Base-by-base conservation (phyloP, 768 basidiomycete genomes). In the Trametopsis cervina region DNA sequence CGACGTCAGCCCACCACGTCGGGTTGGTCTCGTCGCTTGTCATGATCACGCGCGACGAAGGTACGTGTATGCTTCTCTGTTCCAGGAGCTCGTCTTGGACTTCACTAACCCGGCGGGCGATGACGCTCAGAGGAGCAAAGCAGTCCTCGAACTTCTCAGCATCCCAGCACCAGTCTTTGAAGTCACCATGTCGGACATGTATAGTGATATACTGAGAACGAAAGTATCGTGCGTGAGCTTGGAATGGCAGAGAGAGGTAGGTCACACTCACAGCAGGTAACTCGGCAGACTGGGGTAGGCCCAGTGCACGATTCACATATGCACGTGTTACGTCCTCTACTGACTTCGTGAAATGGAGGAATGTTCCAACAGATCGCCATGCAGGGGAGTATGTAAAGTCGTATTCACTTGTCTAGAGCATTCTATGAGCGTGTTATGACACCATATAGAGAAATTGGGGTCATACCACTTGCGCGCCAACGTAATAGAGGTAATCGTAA, bases 21-120 rank as follows among this genome's bases (percentile, higher is more conserved):
- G 62, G 54, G 48, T 73, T 68, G 23, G 46, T 13, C 56, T 75
- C 73, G 57, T 75, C 73, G 66, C 62, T 63, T 15, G 71, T 71
- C 57, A 73, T 64, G 46, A 74, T 54, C 10, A 75, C 68, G 10
- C 62, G 56, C 24, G 64, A 54, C 36, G 63, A 60, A 17, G 54
- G 53, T 21, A 67, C 42, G n/a, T 65, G 53, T 26, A 66, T 36
- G 18, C 64, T 63, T 38, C 65, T 60, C 13, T 55, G 52, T 45
- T 52, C 44, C 18, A 57, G 53, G 10, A 71, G 54, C 52, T 71
- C 69, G 5, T 65, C 63, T 41, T 65, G 65, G 3, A 72, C 62
- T 48, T 72, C 72, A 39, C 60, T 46, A 10, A 69, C 65, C 40
- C 63, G 63, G 44, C 55, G 53, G 22, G 56, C 63, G 44, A 65